phyloP scores from a whole-genome alignment of 495 filamentous ascomycete species.

The Hyphodiscus hymeniophilus region DNA sequence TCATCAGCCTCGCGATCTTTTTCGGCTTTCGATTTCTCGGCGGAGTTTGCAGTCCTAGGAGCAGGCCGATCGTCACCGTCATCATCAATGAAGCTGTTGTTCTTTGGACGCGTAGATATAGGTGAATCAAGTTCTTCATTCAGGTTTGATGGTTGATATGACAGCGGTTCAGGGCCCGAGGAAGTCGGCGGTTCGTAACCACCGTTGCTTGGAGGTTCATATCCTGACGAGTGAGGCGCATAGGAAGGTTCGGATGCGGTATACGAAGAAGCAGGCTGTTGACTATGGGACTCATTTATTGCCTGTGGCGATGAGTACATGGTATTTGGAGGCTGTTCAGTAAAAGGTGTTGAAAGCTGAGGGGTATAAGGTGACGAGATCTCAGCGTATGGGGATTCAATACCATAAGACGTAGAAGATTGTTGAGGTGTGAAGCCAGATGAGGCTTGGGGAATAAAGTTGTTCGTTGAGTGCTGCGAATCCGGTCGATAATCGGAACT shows the following conservation, averaged over 20 bases:
- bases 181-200: conserved; percentile 6
- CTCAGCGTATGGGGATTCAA: conserved; percentile 4
- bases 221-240: conserved; percentile 7
- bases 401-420: conserved; percentile 9
- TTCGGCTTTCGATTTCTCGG: conserved; percentile 43
- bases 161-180: conserved; percentile 40
- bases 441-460: conserved; percentile 12
- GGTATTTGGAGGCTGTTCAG: conserved; percentile 10
- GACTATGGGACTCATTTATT: conserved; percentile 4
- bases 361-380: conserved; percentile 10
- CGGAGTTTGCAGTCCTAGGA: conserved; percentile 13
- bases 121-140: conserved; percentile 45
- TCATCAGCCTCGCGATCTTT: conserved; percentile 62
- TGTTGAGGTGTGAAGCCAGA: conserved; percentile 14
- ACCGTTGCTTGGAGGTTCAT: conserved; percentile 15
- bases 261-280: conserved; percentile 8
- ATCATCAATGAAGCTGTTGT: conserved; percentile 74
- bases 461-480: conserved; percentile 12
- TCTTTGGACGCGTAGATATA: conserved; percentile 45
- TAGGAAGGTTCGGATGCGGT: conserved; percentile 1
- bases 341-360: conserved; percentile 6
- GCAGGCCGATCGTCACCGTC: conserved; percentile 52
- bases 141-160: conserved; percentile 40
- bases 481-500: conserved; percentile 34
- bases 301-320: conserved; percentile 12